Percentiles rank a stretch among this genome's conserved stretches.
Conservation (phyloP, 2,329 filamentous ascomycete genomes). For the Plenodomus biglobosus region DNA sequence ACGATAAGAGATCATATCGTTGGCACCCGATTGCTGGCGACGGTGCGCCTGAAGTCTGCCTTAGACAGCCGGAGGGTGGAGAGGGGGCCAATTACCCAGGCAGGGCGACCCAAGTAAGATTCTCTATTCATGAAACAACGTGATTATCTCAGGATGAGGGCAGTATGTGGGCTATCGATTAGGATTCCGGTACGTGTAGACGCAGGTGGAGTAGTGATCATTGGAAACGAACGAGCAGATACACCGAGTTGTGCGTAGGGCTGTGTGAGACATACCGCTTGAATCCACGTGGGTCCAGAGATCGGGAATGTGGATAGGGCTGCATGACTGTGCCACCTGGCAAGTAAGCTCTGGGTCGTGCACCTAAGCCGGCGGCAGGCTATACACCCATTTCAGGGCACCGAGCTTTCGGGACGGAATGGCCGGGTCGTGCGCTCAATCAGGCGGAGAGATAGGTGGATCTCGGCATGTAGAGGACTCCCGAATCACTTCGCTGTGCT, state of each 20-base stretch:
- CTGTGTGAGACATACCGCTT: constrained; percentile 32
- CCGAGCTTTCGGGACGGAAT: neutral
- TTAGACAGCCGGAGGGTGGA: neutral
- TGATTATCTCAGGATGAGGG: neutral
- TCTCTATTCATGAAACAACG: neutral
- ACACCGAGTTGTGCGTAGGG: neutral
- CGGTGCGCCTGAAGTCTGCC: neutral
- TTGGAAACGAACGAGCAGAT: neutral
- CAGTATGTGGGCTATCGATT: neutral
- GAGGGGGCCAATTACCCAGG: neutral
- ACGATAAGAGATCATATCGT: neutral
- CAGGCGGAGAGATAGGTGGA: neutral
- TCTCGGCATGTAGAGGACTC: neutral
- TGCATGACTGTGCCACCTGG: constrained; percentile 30
- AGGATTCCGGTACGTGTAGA: neutral
- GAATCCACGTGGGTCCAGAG: constrained; percentile 30
- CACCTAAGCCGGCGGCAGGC: constrained; percentile 11
- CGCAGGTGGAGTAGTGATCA: neutral
- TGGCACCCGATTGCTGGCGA: neutral
- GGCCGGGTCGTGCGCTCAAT: neutral
- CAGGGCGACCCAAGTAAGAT: neutral
- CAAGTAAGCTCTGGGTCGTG: constrained; percentile 28
- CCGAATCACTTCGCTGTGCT: neutral
- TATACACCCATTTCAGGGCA: constrained; percentile 11
- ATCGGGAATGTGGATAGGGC: constrained; percentile 39